Evolutionary conservation across 1,284 basidiomycete species (phyloP).

Genomic region (Ceratobasidium sp.): DNA sequence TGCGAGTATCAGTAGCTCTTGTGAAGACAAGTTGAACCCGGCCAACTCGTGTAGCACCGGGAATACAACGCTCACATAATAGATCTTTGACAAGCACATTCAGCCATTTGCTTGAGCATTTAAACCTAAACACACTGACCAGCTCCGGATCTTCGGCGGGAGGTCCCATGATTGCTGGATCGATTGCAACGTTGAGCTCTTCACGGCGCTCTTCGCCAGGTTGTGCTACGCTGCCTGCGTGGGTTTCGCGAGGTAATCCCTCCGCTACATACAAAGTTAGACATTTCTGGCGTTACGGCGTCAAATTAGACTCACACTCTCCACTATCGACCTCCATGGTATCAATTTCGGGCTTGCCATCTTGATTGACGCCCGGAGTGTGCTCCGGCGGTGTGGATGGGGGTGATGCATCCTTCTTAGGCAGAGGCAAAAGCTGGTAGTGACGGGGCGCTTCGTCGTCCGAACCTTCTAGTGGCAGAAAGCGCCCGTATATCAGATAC

Average conservation of each 20-base stretch:
- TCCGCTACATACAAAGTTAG: constrained; percentile 18
- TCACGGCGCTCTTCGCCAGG: neutral
- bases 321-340: constrained; percentile 22
- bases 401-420: constrained; percentile 23
- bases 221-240: neutral
- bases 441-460: constrained; percentile 34
- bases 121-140: constrained; percentile 5
- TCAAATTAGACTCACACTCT: constrained; percentile 2
- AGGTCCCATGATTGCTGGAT: neutral
- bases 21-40: constrained; percentile 29
- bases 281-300: neutral
- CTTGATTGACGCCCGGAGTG: constrained; percentile 5
- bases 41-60: constrained; percentile 29
- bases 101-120: neutral
- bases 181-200: neutral
- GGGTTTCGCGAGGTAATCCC: neutral
- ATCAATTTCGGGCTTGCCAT: constrained; percentile 1
- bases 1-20: constrained; percentile 26
- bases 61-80: constrained; percentile 29
- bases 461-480: constrained; percentile 8
- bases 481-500: neutral
- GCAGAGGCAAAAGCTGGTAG: constrained; percentile 30
- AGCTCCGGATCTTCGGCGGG: constrained; percentile 26
- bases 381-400: neutral
- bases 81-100: neutral